Evolutionary conservation across 352 stramenopile genomes (phyloP), one percentile per base, ranked within the genome.

Genomic region (Salisapilia sapeloensis): DNA sequence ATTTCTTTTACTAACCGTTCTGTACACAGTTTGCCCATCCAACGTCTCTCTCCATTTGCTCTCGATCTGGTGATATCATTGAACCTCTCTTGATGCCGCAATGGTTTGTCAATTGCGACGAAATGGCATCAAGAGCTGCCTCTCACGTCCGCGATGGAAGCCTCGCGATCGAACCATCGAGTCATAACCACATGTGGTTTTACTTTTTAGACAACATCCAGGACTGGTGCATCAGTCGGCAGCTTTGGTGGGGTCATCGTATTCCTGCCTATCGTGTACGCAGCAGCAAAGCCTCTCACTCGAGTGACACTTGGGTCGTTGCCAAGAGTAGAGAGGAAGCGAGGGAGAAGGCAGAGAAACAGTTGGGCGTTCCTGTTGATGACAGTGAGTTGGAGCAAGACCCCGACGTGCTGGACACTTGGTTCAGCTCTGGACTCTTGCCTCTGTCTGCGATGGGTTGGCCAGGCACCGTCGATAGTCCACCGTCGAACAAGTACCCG

Each of bases 201-300:
- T 81, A 85, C 43, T 99, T 96, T 69, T 56, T 99, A 15, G 94
- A 99, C 40, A 98, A 99, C 53, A 98, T 98, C 48, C 81, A 93
- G 18, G 93, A 98, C 61, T 99, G 95, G 95, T 99, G 96, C 44
- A 70, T 99, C 29, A 97, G 85, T 52, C 83, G 96, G 11, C 95
- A 99, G 56, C 72, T 99, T 2, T 99, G 95, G 95, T 99, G 96
- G 96, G 96, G 96, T 17, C 96, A 99, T 57, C 93, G 96, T 29
- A 98, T 99, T 39, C 96, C 95, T 6, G 96, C 96, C 6, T 99
- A 97, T 64, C 71, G 84, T 37, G 20, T 95, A 42, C 23, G 84
- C 61, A 22, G 81, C 57, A 33, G 56, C 49, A 32, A 62, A 83
- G 42, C 47, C 12, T 34, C 36, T 11, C 44, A 56, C 29, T 24